A percentile compares a stretch with the other conserved stretches of the same genome.
phyloP scores from a whole-genome alignment of 164 flowering plant genomes.

The Taxillus chinensis region DNA sequence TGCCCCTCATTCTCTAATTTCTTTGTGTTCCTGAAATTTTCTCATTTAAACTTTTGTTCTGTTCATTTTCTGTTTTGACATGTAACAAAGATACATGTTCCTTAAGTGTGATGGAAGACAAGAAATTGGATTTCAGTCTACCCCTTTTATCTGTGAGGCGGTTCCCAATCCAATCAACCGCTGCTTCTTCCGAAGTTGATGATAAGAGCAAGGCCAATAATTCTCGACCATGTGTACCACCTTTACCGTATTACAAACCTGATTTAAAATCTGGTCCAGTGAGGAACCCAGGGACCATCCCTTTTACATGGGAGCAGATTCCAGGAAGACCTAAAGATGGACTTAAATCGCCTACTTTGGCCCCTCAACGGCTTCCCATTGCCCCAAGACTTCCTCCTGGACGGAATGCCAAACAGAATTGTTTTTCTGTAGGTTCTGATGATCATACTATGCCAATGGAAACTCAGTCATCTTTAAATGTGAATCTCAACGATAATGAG shows the following conservation, averaged over 20 bases:
- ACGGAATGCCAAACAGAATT: slow-evolving; percentile 8
- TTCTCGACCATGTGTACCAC: slow-evolving; percentile 6
- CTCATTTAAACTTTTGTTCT: too few species aligned
- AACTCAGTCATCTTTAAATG: too few species aligned
- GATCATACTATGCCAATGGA: slow-evolving; percentile 6
- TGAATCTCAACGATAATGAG: background rate
- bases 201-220: slow-evolving; percentile 9
- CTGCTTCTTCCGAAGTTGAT: slow-evolving; percentile 7
- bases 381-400: slow-evolving; percentile 31
- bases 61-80: too few species aligned
- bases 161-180: slow-evolving; percentile 12
- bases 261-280: slow-evolving; percentile 12
- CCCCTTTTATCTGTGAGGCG: slow-evolving; percentile 56
- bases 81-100: background rate
- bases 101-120: background rate
- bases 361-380: slow-evolving; percentile 10
- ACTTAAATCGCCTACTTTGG: slow-evolving; percentile 1
- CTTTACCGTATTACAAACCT: slow-evolving; percentile 8
- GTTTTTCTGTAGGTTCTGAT: slow-evolving; percentile 8
- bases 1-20: too few species aligned
- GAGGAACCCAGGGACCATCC: slow-evolving; percentile 45
- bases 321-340: slow-evolving; percentile 41
- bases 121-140: slow-evolving; percentile 37
- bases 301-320: slow-evolving; percentile 66
- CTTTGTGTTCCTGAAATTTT: too few species aligned